Conservation (phyloP, 768 basidiomycete genomes). For the Mycena epipterygia region DNA sequence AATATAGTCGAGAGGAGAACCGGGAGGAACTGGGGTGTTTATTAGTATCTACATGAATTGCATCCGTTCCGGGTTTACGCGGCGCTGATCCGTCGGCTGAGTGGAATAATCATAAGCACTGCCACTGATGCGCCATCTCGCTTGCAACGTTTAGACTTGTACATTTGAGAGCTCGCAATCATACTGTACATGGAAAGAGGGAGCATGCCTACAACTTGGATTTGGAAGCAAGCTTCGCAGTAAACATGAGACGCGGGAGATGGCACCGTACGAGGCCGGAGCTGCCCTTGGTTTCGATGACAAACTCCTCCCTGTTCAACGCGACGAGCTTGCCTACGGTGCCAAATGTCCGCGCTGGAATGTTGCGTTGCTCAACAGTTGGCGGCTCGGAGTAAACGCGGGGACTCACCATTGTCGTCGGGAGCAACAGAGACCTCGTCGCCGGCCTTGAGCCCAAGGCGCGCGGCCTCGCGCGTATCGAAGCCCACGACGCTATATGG, state of each 20-base stretch:
- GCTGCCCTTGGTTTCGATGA: slow-evolving; percentile 59
- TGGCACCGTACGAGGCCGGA: slow-evolving; percentile 61
- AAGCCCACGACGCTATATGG: slow-evolving; percentile 59
- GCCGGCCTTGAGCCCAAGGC: slow-evolving; percentile 55
- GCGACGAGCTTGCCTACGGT: slow-evolving; percentile 66
- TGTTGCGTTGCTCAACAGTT: too few species aligned
- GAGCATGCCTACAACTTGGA: slow-evolving; percentile 15
- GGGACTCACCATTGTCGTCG: slow-evolving; percentile 60
- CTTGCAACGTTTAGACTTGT: not conserved
- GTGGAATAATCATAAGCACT: too few species aligned
- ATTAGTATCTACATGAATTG: too few species aligned
- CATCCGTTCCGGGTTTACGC: too few species aligned
- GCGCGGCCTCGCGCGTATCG: slow-evolving; percentile 57
- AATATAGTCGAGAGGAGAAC: too few species aligned
- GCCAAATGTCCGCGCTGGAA: slow-evolving; percentile 53
- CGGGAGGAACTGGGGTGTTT: too few species aligned
- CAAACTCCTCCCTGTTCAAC: slow-evolving; percentile 62
- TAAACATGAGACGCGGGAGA: slow-evolving; percentile 64
- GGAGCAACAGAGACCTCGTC: slow-evolving; percentile 59
- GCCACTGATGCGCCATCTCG: too few species aligned
- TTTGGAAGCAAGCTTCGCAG: slow-evolving; percentile 38
- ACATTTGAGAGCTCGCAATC: not conserved
- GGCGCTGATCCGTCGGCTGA: too few species aligned
- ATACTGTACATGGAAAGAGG: not conserved
- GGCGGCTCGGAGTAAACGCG: not conserved